Conservation (phyloP, 768 basidiomycete genomes). For the Lentinula edodes region DNA sequence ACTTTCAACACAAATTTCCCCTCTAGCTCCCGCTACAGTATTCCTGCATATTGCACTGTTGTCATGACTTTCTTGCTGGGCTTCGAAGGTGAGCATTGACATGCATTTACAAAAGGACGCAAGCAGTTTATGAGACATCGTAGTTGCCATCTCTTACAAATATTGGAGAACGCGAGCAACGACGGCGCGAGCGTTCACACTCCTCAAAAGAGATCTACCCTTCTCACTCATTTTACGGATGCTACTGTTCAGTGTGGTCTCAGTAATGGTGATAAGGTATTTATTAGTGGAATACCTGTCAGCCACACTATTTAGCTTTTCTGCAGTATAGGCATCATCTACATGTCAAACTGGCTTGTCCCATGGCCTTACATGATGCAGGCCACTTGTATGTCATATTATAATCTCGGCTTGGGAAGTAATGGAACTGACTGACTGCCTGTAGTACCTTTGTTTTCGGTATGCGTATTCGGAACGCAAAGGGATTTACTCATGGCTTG, state of each 20-base stretch:
- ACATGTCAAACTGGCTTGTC: constrained; percentile 22
- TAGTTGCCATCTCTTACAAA: constrained; percentile 38
- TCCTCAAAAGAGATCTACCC: constrained; percentile 31
- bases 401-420: neutral
- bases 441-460: constrained; percentile 44
- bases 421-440: constrained; percentile 5
- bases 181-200: constrained; percentile 34
- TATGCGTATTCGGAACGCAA: constrained; percentile 45
- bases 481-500: constrained; percentile 11
- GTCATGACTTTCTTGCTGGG: constrained; percentile 31
- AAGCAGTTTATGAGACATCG: neutral
- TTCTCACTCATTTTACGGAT: constrained; percentile 32
- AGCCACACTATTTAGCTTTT: neutral
- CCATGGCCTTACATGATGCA: constrained; percentile 42
- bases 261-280: constrained; percentile 37
- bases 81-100: constrained; percentile 36
- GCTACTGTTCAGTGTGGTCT: constrained; percentile 39
- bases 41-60: constrained; percentile 40
- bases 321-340: constrained; percentile 31
- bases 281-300: constrained; percentile 8
- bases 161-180: constrained; percentile 34
- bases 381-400: constrained; percentile 36
- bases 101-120: neutral
- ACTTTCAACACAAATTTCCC: neutral
- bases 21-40: constrained; percentile 23